Conservation (phyloP, 441 rosid species). For the Adansonia madagascariensis region DNA sequence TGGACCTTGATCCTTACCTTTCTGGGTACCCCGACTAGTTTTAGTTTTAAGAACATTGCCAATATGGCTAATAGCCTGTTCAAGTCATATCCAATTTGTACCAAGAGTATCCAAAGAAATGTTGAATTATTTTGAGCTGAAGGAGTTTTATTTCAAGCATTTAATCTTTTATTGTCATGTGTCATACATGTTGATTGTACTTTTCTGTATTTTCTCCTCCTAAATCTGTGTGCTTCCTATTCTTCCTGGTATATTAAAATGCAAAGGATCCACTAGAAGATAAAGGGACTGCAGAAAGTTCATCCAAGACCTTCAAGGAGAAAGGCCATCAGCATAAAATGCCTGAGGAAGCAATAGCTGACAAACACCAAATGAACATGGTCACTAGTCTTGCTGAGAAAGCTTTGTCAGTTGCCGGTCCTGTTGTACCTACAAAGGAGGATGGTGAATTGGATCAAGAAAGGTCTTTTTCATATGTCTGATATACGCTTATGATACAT, state of each 20-base stretch:
- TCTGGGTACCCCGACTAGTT: slow-evolving; percentile 1
- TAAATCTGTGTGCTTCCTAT: slow-evolving; percentile 18
- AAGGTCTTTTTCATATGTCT: slow-evolving; percentile 51
- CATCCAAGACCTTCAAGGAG: slow-evolving; percentile 44
- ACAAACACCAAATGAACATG: slow-evolving; percentile 47
- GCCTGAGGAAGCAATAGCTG: slow-evolving; percentile 46
- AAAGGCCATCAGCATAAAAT: slow-evolving; percentile 47
- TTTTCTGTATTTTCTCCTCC: neutral
- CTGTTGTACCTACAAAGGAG: slow-evolving; percentile 93
- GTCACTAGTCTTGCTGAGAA: slow-evolving; percentile 94
- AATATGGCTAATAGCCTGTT: neutral
- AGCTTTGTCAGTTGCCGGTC: slow-evolving; percentile 95
- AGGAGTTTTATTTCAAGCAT: neutral
- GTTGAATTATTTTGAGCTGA: neutral
- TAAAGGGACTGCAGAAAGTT: slow-evolving; percentile 40
- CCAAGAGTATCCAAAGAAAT: slow-evolving; percentile 5
- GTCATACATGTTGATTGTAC: slow-evolving; percentile 1
- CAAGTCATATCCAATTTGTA: neutral
- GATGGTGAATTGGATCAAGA: slow-evolving; percentile 98
- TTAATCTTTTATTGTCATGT: neutral
- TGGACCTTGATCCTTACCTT: neutral
- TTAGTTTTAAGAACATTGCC: neutral
- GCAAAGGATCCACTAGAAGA: slow-evolving; percentile 45
- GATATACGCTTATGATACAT: slow-evolving; percentile 13
- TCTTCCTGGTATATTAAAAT: slow-evolving; percentile 21